phyloP scores from a whole-genome alignment of 192 early-diverging fungal species.

The Podila epicladia region DNA sequence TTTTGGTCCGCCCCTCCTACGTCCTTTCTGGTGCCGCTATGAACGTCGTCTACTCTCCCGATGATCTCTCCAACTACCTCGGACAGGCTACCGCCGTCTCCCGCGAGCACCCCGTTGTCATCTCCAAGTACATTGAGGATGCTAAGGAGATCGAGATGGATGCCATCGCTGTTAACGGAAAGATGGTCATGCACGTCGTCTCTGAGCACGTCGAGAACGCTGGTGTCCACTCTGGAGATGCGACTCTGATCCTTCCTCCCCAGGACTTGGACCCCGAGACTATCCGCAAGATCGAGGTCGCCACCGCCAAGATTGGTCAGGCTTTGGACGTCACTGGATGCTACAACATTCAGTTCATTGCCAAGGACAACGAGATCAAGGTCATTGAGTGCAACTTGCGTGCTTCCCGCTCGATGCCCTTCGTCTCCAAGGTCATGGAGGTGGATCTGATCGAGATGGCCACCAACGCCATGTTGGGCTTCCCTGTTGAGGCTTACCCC shows the following conservation, averaged over 20 bases:
- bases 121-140: slow-evolving; percentile 98
- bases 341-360: slow-evolving; percentile 99
- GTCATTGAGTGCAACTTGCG: slow-evolving; percentile 99
- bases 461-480: slow-evolving; percentile 90
- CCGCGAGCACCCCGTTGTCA: slow-evolving; percentile 95
- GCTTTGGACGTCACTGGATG: slow-evolving; percentile 98
- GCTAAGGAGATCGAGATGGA: slow-evolving; percentile 99
- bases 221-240: slow-evolving; percentile 99
- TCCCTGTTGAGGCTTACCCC: slow-evolving; percentile 86
- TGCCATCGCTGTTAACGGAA: slow-evolving; percentile 95
- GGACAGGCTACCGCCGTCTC: slow-evolving; percentile 92
- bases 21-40: slow-evolving; percentile 99
- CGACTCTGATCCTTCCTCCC: slow-evolving; percentile 93
- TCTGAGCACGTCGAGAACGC: slow-evolving; percentile 99
- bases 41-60: slow-evolving; percentile 88
- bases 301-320: slow-evolving; percentile 91
- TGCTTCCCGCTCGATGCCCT: slow-evolving; percentile 96
- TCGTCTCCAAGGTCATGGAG: slow-evolving; percentile 96
- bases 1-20: slow-evolving; percentile 97
- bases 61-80: slow-evolving; percentile 88
- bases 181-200: slow-evolving; percentile 93
- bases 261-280: slow-evolving; percentile 96
- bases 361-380: slow-evolving; percentile 99
- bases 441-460: slow-evolving; percentile 98
- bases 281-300: slow-evolving; percentile 90